phyloP scores from a whole-genome alignment of 306 rosid species.

The Benincasa hispida region DNA sequence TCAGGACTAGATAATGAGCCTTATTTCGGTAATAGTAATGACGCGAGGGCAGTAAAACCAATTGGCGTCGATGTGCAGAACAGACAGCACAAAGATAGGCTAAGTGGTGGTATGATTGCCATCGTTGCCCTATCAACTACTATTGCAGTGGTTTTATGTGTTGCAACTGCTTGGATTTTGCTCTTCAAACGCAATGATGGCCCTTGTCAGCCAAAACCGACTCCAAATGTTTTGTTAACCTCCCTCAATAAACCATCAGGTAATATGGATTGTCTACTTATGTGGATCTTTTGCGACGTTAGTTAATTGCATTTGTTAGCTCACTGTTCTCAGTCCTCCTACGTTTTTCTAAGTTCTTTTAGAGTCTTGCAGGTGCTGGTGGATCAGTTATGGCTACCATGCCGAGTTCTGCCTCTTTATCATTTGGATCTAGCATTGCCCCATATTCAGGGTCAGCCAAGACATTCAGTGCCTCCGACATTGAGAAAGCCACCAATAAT shows the following conservation, averaged over 20 bases:
- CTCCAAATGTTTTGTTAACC: conserved; percentile 24
- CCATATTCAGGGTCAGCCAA: conserved; percentile 77
- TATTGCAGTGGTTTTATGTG: conserved; percentile 41
- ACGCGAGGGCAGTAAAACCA: conserved; percentile 64
- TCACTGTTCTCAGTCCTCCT: background rate
- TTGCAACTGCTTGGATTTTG: conserved; percentile 41
- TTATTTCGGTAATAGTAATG: conserved; percentile 30
- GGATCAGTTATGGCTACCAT: conserved; percentile 47
- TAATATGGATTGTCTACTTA: conserved; percentile 14
- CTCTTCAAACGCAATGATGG: conserved; percentile 34
- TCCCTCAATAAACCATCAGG: conserved; percentile 58
- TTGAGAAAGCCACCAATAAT: conserved; percentile 62
- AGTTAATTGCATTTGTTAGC: background rate
- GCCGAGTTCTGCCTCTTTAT: conserved; percentile 53
- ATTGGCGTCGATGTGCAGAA: conserved; percentile 68
- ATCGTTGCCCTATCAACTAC: conserved; percentile 45
- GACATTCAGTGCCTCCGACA: conserved; percentile 62
- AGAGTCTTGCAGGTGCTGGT: conserved; percentile 39
- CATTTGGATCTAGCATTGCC: conserved; percentile 77
- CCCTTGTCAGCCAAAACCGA: conserved; percentile 22
- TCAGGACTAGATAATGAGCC: conserved; percentile 50
- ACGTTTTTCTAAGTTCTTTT: background rate
- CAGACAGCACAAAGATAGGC: conserved; percentile 40
- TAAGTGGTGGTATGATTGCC: conserved; percentile 44
- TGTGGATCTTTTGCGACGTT: background rate